Percentiles rank a stretch among this genome's conserved stretches.
Conservation (phyloP, 306 rosid genomes). For the Prosopis cineraria region DNA sequence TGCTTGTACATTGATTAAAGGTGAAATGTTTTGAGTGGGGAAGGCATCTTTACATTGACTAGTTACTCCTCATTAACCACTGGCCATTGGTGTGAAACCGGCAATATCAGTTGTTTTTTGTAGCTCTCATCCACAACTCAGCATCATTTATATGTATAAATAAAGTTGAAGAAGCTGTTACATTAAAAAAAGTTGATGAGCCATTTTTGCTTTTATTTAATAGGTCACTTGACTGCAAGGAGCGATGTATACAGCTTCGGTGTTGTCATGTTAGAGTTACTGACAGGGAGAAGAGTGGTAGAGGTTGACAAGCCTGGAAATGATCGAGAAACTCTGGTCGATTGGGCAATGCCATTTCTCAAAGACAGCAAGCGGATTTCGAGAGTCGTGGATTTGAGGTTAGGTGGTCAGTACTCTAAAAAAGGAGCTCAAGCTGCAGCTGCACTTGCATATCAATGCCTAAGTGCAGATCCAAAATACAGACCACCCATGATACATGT, state of each 20-base stretch:
- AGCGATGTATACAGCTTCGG: conserved; percentile 96
- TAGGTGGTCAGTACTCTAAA: conserved; percentile 89
- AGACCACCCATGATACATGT: conserved; percentile 78
- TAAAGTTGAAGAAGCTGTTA: background rate
- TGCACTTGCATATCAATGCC: conserved; percentile 66
- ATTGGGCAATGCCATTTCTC: conserved; percentile 82
- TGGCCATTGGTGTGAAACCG: background rate
- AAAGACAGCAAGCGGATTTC: conserved; percentile 61
- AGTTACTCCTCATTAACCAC: background rate
- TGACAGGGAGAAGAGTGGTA: conserved; percentile 70
- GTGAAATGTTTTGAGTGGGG: background rate
- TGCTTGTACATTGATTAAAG: background rate
- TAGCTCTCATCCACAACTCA: background rate
- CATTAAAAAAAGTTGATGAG: background rate
- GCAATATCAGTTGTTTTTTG: background rate
- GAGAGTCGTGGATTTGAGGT: conserved; percentile 79
- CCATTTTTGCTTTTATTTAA: conserved; percentile 19
- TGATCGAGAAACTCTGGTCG: conserved; percentile 73
- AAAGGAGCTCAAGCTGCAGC: conserved; percentile 85
- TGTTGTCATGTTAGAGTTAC: conserved; percentile 72
- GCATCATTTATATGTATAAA: background rate
- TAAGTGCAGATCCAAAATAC: conserved; percentile 59
- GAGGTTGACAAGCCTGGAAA: conserved; percentile 51
- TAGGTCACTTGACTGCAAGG: conserved; percentile 88
- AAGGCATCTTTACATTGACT: background rate